Base-by-base conservation (phyloP, 805 yeast species). In the Zygotorulaspora sp. region DNA sequence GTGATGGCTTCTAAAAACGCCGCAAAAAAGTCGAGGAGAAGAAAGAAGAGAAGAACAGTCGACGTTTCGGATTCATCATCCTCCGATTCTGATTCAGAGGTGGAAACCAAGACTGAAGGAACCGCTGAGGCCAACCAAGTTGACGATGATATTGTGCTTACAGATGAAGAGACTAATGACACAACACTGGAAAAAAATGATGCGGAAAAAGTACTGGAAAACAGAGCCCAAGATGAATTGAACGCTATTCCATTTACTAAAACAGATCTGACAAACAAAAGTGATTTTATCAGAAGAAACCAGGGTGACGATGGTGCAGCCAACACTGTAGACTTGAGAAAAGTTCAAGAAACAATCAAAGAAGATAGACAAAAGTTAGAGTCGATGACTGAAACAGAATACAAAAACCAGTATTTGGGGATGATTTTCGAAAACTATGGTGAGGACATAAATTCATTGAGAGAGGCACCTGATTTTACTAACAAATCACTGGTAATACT, bases 1-100 rank as follows among this genome's bases (percentile, higher is more conserved):
- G 41, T 44, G 16, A 40, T 36, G 27, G 39, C 40, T 14, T 39
- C 41, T 2, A 49, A 41, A n/a, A 49, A 35, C n/a, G 44, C 37
- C 21, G 45, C 44, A 14, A 49, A 50, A 20, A 64, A 57, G 33
- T 68, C 75, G 46, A 70, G 84, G 51, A 74, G 84, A 45, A 70
- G 80, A 54, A 81, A 81, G 73, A 82, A 80, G 76, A 78, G 88
- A 75, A 81, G 89, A 78, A 82, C 90, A 0, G 86, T 80, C 35
- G 87, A 80, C 48, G 75, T 78, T 20, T 79, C 83, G 0, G 72
- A 74, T 12, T 68, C 68, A 29, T 70, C 77, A 2, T 70, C 66
- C 24, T 72, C 78, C 1, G 70, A 72, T 6, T 54, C 63, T 11
- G 67, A 62, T 8, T 48, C 53, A 25, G 66, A 54, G 35, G 24